phyloP scores from a whole-genome alignment of 2,329 filamentous ascomycete genomes.

The Ophiostoma piceae region DNA sequence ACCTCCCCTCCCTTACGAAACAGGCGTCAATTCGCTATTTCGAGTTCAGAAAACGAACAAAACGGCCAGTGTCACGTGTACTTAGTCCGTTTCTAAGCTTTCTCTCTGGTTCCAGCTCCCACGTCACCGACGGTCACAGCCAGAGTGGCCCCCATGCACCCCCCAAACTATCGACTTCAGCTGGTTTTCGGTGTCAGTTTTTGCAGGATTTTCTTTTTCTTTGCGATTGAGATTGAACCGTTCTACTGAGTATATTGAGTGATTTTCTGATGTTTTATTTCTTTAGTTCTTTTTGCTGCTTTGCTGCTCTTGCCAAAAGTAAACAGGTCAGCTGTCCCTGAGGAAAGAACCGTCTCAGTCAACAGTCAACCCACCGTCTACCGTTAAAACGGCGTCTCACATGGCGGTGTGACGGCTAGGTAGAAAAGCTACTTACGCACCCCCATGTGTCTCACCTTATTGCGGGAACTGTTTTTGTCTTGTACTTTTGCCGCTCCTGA shows the following conservation, averaged over 20 bases:
- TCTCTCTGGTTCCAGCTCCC: slow-evolving; percentile 14
- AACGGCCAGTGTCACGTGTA: background rate
- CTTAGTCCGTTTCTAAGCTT: background rate
- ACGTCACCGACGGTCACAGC: background rate
- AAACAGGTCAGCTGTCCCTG: too few species aligned
- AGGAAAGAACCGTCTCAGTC: background rate
- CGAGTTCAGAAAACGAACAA: background rate
- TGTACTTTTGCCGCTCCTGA: background rate
- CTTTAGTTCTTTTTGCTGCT: too few species aligned
- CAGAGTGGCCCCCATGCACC: background rate
- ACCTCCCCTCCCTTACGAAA: slow-evolving; percentile 21
- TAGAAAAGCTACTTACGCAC: slow-evolving; percentile 10
- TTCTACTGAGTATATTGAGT: too few species aligned
- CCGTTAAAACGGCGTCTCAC: slow-evolving; percentile 5
- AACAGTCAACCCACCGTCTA: too few species aligned
- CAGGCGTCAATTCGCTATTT: background rate
- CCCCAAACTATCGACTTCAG: background rate
- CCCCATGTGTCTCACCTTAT: slow-evolving; percentile 7
- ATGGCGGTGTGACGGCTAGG: slow-evolving; percentile 8
- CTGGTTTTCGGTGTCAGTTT: background rate
- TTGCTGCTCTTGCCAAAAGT: too few species aligned
- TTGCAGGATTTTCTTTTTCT: background rate
- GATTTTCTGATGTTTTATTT: too few species aligned
- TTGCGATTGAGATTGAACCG: background rate
- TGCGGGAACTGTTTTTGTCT: background rate